Percentiles rank a stretch among this genome's conserved stretches.
These are phyloP conservation scores for Oldenlandia corymbosa DNA, from an alignment of 257 asterid genomes.

Conservation along the genomic window DNA sequence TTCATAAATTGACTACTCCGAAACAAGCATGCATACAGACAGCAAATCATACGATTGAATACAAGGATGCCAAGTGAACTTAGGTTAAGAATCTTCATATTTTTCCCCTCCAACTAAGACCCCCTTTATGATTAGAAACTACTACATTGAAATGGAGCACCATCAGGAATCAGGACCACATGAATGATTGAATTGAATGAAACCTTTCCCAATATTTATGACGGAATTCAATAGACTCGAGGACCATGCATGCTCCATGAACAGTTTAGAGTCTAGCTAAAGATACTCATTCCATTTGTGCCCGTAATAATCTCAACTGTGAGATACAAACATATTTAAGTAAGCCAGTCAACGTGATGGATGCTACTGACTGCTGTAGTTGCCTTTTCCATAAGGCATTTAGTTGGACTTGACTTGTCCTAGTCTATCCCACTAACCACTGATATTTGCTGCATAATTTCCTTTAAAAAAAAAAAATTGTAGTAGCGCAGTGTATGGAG, in stretches of 20 bases:
- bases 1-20: too few relatives aligned
- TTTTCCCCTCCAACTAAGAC: background rate
- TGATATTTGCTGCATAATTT: too few relatives aligned
- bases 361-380: background rate
- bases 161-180: constrained; percentile 5
- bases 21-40: too few relatives aligned
- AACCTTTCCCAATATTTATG: constrained; percentile 1
- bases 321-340: background rate
- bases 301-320: background rate
- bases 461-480: too few relatives aligned
- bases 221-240: constrained; percentile 1
- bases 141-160: background rate
- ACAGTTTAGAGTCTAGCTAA: too few relatives aligned
- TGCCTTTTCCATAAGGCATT: background rate
- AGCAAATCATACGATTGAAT: too few relatives aligned
- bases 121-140: background rate
- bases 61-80: background rate
- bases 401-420: background rate
- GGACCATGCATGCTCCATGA: background rate
- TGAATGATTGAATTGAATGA: background rate
- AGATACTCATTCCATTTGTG: background rate
- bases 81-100: background rate
- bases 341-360: background rate
- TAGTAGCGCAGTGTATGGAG: too few relatives aligned
- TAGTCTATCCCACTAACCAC: background rate